A percentile compares a stretch with the other conserved stretches of the same genome.
phyloP scores from a whole-genome alignment of 805 yeast species.

The Zygosaccharomyces bisporus region DNA sequence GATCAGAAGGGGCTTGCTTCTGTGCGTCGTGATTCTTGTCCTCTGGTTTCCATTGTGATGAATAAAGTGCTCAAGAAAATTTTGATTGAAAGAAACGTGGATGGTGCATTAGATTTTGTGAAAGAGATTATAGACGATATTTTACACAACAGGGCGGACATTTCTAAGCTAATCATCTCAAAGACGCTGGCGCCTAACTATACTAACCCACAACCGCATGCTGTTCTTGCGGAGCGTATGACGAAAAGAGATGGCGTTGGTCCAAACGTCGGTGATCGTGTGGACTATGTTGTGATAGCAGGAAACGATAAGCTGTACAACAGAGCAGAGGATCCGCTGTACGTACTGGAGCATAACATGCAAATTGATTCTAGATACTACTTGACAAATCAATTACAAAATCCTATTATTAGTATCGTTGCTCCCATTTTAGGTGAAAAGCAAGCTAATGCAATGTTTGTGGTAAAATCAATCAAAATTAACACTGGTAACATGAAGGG shows the following conservation, averaged over 20 bases:
- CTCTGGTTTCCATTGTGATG: slow-evolving; percentile 89
- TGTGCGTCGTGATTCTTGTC: slow-evolving; percentile 95
- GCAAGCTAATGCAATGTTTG: slow-evolving; percentile 72
- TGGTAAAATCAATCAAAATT: slow-evolving; percentile 45
- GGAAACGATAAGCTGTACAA: slow-evolving; percentile 84
- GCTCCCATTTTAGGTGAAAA: slow-evolving; percentile 91
- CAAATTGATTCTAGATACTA: slow-evolving; percentile 95
- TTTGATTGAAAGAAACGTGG: slow-evolving; percentile 81
- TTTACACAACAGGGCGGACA: slow-evolving; percentile 84
- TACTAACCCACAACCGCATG: slow-evolving; percentile 96
- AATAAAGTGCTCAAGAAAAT: slow-evolving; percentile 84
- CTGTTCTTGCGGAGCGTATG: slow-evolving; percentile 94
- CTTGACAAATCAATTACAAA: slow-evolving; percentile 85
- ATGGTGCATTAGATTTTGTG: slow-evolving; percentile 79
- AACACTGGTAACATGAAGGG: slow-evolving; percentile 64
- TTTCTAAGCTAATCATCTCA: slow-evolving; percentile 90
- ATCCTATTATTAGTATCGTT: slow-evolving; percentile 89
- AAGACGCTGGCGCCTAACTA: slow-evolving; percentile 91
- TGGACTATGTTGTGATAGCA: slow-evolving; percentile 90
- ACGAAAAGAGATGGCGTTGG: slow-evolving; percentile 96
- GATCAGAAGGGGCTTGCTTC: slow-evolving; percentile 98
- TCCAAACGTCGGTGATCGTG: slow-evolving; percentile 95
- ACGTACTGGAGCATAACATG: slow-evolving; percentile 83
- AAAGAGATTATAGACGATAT: slow-evolving; percentile 85
- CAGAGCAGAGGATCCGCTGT: slow-evolving; percentile 94